These are phyloP conservation scores for Cyclotella sp. DNA, from an alignment of 108 stramenopile genomes.

Conservation along the genomic window DNA sequence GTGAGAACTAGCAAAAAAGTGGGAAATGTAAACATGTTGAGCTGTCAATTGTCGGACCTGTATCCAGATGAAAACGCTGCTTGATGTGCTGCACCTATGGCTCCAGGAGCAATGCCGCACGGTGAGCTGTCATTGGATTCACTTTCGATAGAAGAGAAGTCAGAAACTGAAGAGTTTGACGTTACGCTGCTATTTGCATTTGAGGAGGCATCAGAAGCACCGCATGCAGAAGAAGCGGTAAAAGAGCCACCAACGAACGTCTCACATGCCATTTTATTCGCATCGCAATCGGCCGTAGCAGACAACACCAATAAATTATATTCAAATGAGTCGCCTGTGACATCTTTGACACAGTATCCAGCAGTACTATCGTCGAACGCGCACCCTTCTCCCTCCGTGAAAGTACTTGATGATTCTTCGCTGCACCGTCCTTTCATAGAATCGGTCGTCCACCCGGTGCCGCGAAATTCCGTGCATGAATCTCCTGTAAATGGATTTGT, in stretches of 20 bases:
- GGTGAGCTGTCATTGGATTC: not conserved
- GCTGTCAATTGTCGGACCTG: no score
- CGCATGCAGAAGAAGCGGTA: not conserved
- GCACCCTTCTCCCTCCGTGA: conserved; percentile 22
- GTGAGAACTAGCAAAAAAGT: no score
- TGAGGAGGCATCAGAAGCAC: not conserved
- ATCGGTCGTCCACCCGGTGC: conserved; percentile 39
- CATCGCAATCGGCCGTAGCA: conserved; percentile 30
- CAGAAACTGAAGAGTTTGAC: not conserved
- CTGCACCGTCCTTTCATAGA: conserved; percentile 36
- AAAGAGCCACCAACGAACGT: conserved; percentile 34
- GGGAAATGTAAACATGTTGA: no score
- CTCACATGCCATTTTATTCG: conserved; percentile 48
- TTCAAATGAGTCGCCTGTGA: conserved; percentile 22
- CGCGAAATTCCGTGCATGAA: conserved; percentile 45
- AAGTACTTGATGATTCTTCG: conserved; percentile 15
- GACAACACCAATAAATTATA: conserved; percentile 39
- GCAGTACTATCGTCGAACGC: conserved; percentile 17
- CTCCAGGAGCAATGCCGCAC: conserved; percentile 40
- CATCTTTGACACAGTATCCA: conserved; percentile 48
- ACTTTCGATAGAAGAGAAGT: not conserved
- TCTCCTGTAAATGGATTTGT: conserved; percentile 33
- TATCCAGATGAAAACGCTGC: conserved; percentile 50
- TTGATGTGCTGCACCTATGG: conserved; percentile 65
- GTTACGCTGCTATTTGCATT: not conserved